Evolutionary conservation across 306 rosid species (phyloP).

Genomic region (Delonix regia): DNA sequence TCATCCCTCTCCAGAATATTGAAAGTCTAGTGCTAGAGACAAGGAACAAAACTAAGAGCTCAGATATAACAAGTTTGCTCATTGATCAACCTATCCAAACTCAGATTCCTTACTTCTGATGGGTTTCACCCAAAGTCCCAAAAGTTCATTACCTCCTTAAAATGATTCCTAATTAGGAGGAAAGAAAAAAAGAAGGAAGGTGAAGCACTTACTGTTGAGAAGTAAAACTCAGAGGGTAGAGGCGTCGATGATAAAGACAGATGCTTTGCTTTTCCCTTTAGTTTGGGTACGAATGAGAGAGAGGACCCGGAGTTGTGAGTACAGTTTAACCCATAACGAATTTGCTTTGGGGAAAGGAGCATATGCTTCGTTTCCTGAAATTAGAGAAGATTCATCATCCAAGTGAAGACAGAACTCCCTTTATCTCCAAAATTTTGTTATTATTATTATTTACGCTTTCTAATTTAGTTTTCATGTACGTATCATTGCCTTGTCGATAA

Average conservation of each 20-base stretch:
- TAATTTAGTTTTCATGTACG: background rate
- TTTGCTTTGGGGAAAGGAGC: constrained; percentile 11
- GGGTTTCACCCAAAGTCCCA: constrained; percentile 38
- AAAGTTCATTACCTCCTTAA: constrained; percentile 44
- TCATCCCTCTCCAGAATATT: background rate
- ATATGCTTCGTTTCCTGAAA: constrained; percentile 32
- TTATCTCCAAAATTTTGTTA: background rate
- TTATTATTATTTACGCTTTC: background rate
- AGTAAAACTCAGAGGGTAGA: constrained; percentile 32
- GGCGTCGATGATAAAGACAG: constrained; percentile 21
- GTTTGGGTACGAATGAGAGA: background rate
- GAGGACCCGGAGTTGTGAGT: constrained; percentile 25
- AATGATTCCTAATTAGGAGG: constrained; percentile 28
- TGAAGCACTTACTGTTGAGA: constrained; percentile 44
- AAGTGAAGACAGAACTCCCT: background rate
- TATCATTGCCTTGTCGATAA: background rate
- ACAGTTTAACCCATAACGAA: constrained; percentile 32
- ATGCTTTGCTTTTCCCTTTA: constrained; percentile 62
- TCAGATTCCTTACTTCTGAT: constrained; percentile 63
- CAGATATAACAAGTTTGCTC: constrained; percentile 25
- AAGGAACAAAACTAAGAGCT: constrained; percentile 30
- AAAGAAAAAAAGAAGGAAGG: constrained; percentile 28
- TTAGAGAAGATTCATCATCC: constrained; percentile 32
- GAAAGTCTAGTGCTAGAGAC: constrained; percentile 34
- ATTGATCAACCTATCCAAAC: constrained; percentile 28